Conservation (phyloP, 352 stramenopile genomes). For the Bremia lactucae region DNA sequence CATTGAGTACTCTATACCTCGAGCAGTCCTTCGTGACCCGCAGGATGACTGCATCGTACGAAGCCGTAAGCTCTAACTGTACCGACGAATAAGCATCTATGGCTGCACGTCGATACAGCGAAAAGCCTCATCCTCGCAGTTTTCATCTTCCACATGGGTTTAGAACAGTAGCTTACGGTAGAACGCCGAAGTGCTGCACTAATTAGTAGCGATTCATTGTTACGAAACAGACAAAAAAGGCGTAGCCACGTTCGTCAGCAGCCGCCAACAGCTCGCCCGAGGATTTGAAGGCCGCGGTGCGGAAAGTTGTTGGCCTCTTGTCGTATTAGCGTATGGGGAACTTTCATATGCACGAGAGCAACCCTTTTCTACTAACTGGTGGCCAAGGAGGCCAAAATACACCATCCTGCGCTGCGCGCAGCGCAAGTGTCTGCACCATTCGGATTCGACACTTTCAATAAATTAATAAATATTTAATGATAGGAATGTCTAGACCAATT, state of each 20-base stretch:
- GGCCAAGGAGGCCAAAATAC: slow-evolving; percentile 66
- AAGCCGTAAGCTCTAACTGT: slow-evolving; percentile 62
- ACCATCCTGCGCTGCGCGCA: slow-evolving; percentile 54
- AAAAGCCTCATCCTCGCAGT: slow-evolving; percentile 73
- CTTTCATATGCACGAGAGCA: slow-evolving; percentile 63
- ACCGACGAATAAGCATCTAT: slow-evolving; percentile 60
- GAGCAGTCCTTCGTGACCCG: slow-evolving; percentile 82
- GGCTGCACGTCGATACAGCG: slow-evolving; percentile 68
- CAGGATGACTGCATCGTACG: slow-evolving; percentile 66
- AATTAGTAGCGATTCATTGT: slow-evolving; percentile 63
- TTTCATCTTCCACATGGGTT: slow-evolving; percentile 42
- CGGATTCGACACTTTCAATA: too few species aligned
- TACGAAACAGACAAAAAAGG: slow-evolving; percentile 79
- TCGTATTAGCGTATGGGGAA: slow-evolving; percentile 54
- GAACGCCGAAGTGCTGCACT: slow-evolving; percentile 53
- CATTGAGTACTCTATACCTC: slow-evolving; percentile 69
- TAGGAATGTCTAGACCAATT: too few species aligned
- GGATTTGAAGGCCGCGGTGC: slow-evolving; percentile 54
- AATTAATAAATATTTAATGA: too few species aligned
- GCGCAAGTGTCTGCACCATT: slow-evolving; percentile 64
- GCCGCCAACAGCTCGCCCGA: slow-evolving; percentile 55
- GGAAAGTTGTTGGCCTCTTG: slow-evolving; percentile 37
- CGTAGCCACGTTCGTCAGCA: slow-evolving; percentile 60
- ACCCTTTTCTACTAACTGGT: slow-evolving; percentile 50
- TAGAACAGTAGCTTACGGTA: slow-evolving; percentile 59